Conservation (phyloP, 2,329 filamentous ascomycete genomes). For the Penicillium sp. region DNA sequence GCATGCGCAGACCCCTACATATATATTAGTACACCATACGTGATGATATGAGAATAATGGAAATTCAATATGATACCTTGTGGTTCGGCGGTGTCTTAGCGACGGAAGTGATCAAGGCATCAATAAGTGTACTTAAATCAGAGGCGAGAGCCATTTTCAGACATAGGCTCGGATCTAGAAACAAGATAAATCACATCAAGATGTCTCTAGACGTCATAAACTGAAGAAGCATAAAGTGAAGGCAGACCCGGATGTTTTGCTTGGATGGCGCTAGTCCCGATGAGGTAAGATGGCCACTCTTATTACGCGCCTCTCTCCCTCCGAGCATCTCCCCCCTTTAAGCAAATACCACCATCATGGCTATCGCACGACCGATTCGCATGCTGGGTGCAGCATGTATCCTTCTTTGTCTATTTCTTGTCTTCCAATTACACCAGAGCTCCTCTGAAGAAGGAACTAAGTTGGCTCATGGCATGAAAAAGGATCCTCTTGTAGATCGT, state of each 20-base stretch:
- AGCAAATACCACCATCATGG: constrained; percentile 58
- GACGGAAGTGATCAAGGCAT: constrained; percentile 68
- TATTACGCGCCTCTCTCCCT: constrained; percentile 9
- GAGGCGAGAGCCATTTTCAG: constrained; percentile 68
- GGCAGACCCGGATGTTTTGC: constrained; percentile 13
- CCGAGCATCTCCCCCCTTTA: constrained; percentile 21
- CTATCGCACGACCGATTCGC: constrained; percentile 80
- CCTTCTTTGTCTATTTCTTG: constrained; percentile 73
- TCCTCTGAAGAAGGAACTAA: constrained; percentile 45
- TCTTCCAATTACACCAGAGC: constrained; percentile 71
- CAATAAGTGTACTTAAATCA: constrained; percentile 63
- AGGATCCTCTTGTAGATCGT: constrained; percentile 88
- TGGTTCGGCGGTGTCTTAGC: constrained; percentile 50
- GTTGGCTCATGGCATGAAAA: constrained; percentile 61
- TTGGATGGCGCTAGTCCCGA: constrained; percentile 27
- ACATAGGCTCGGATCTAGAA: neutral
- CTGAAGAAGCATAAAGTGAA: constrained; percentile 1
- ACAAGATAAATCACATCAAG: constrained; percentile 1
- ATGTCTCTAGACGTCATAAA: neutral
- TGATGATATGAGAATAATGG: neutral
- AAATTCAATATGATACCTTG: constrained; percentile 45
- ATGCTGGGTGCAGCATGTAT: constrained; percentile 71
- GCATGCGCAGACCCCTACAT: constrained; percentile 33
- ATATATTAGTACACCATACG: constrained; percentile 5
- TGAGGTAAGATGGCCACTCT: constrained; percentile 25